Evolutionary conservation across 1,284 basidiomycete genomes (phyloP).

Genomic region (Trametes hirsuta): DNA sequence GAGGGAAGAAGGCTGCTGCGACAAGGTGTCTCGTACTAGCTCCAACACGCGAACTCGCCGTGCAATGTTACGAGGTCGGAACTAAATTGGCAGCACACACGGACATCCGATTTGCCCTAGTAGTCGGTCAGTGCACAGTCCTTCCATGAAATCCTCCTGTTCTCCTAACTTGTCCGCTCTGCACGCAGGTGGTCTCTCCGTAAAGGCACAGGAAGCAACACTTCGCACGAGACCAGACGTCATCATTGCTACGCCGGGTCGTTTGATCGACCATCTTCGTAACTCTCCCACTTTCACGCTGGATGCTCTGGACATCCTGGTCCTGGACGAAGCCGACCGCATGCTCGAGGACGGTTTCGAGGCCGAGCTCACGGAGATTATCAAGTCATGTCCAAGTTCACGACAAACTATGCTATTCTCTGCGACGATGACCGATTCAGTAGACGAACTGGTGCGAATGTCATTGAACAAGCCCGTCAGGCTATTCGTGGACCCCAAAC

Average conservation of each 20-base stretch:
- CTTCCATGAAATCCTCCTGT: not conserved
- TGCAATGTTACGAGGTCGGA: slow-evolving; percentile 93
- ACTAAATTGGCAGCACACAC: slow-evolving; percentile 85
- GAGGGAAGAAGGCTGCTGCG: slow-evolving; percentile 83
- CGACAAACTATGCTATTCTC: slow-evolving; percentile 99
- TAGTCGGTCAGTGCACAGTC: slow-evolving; percentile 67
- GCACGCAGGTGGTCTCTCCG: slow-evolving; percentile 79
- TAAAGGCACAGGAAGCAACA: slow-evolving; percentile 88
- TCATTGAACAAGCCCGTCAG: slow-evolving; percentile 91
- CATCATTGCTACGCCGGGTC: slow-evolving; percentile 94
- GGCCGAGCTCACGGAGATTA: slow-evolving; percentile 95
- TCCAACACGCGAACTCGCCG: slow-evolving; percentile 92
- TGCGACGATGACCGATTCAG: slow-evolving; percentile 96
- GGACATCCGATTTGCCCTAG: slow-evolving; percentile 86
- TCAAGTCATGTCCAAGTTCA: slow-evolving; percentile 85
- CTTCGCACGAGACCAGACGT: slow-evolving; percentile 89
- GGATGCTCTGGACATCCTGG: slow-evolving; percentile 90
- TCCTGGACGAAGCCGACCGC: slow-evolving; percentile 96
- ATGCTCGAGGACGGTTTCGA: slow-evolving; percentile 98
- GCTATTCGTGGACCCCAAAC: slow-evolving; percentile 94
- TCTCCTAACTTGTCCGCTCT: slow-evolving; percentile 11
- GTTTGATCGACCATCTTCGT: slow-evolving; percentile 95
- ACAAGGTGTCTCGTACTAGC: slow-evolving; percentile 93
- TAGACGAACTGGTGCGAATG: slow-evolving; percentile 92
- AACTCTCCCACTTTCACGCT: slow-evolving; percentile 95